A percentile compares a stretch with the other conserved stretches of the same genome.
These are phyloP conservation scores for Podaxis mareebaensis DNA, from an alignment of 768 basidiomycete species.

Conservation along the genomic window DNA sequence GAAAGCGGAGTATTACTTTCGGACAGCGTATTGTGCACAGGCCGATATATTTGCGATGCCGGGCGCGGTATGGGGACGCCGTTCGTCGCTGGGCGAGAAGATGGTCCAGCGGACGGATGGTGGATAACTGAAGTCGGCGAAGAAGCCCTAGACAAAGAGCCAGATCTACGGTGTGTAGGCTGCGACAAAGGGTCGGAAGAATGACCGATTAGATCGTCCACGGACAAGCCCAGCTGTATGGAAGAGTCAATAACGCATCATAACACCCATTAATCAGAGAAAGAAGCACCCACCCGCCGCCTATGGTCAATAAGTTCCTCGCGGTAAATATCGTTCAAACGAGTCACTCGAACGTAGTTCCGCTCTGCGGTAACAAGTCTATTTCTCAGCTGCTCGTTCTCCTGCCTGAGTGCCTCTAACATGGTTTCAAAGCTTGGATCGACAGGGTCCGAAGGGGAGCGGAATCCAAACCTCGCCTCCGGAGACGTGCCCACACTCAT, in stretches of 20 bases:
- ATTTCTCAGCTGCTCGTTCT: conserved; percentile 74
- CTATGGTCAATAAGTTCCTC: conserved; percentile 83
- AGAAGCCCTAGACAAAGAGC: conserved; percentile 34
- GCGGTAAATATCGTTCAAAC: conserved; percentile 81
- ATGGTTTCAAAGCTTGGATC: conserved; percentile 56
- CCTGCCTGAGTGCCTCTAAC: conserved; percentile 73
- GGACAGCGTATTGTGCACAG: conserved; percentile 42
- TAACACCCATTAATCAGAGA: conserved; percentile 8
- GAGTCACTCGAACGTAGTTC: conserved; percentile 70
- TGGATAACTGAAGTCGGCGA: conserved; percentile 48
- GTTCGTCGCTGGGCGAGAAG: conserved; percentile 30
- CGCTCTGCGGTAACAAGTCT: conserved; percentile 73
- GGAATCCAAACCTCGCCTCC: conserved; percentile 31
- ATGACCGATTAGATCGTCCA: conserved; percentile 79
- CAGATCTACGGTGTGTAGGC: conserved; percentile 62
- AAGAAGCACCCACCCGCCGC: conserved; percentile 56
- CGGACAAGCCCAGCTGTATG: conserved; percentile 66
- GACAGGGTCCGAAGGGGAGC: conserved; percentile 25
- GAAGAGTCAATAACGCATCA: conserved; percentile 6
- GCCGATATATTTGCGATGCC: conserved; percentile 62
- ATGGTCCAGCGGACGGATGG: conserved; percentile 21
- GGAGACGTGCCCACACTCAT: conserved; percentile 31
- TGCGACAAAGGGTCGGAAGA: conserved; percentile 70
- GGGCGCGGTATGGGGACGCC: conserved; percentile 79
- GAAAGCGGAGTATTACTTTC: conserved; percentile 64